A percentile compares a stretch with the other conserved stretches of the same genome.
Evolutionary conservation across 179 eudicot genomes (phyloP).

Genomic region (Drosera spatulata): DNA sequence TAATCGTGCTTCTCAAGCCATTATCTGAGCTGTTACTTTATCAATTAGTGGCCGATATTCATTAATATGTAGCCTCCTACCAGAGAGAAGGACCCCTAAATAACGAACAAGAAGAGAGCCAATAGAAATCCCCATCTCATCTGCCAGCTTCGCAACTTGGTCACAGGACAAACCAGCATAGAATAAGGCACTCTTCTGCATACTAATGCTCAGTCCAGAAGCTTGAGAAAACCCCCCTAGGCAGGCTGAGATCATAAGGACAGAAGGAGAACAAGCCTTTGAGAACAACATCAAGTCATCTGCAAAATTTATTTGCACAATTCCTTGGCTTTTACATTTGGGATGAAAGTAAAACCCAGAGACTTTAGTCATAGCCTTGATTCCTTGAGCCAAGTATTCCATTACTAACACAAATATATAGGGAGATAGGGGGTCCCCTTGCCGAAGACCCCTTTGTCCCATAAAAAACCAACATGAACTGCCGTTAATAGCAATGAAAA

Average conservation of each 20-base stretch:
- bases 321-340: too few relatives aligned
- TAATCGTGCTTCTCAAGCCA: too few relatives aligned
- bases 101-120: neutral
- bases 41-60: too few relatives aligned
- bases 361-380: too few relatives aligned
- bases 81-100: neutral
- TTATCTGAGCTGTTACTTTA: too few relatives aligned
- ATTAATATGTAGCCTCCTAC: too few relatives aligned
- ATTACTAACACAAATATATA: neutral
- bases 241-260: too few relatives aligned
- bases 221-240: neutral
- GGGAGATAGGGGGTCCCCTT: neutral
- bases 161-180: neutral
- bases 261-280: too few relatives aligned
- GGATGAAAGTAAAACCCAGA: too few relatives aligned
- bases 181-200: neutral
- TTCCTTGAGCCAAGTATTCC: neutral
- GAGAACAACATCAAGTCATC: too few relatives aligned
- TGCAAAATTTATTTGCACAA: too few relatives aligned
- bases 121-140: neutral
- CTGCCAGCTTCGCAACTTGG: neutral
- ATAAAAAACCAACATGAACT: neutral
- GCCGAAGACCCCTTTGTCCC: neutral
- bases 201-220: neutral
- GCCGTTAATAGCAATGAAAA: neutral